Percentiles rank a stretch among this genome's conserved stretches.
Conservation (phyloP, 2,329 filamentous ascomycete species). For the Penicillium olsonii region DNA sequence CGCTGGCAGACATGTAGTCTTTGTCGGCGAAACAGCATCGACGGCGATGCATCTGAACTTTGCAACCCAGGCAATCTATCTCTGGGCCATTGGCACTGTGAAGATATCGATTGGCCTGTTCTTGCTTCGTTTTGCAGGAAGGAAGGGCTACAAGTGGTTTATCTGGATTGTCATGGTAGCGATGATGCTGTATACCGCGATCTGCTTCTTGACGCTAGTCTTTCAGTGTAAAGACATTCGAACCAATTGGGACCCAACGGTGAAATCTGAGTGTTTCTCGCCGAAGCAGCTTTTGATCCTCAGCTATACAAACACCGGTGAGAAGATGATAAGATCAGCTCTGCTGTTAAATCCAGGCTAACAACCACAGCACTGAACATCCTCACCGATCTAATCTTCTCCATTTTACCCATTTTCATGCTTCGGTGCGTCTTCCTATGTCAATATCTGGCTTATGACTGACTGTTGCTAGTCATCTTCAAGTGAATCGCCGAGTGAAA, state of each 20-base stretch:
- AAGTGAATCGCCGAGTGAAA: constrained; percentile 42
- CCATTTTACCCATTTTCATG: constrained; percentile 44
- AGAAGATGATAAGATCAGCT: background rate
- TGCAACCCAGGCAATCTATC: constrained; percentile 48
- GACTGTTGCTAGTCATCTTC: constrained; percentile 28
- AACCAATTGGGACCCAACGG: constrained; percentile 47
- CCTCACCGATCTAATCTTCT: constrained; percentile 45
- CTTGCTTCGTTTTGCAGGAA: constrained; percentile 44
- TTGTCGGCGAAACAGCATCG: constrained; percentile 41
- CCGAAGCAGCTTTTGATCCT: constrained; percentile 42
- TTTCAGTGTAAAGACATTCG: constrained; percentile 53
- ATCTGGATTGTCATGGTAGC: constrained; percentile 41
- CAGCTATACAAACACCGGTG: constrained; percentile 45
- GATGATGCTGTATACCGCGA: constrained; percentile 19
- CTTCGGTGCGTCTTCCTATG: constrained; percentile 25
- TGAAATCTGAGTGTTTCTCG: constrained; percentile 47
- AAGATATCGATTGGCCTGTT: constrained; percentile 49
- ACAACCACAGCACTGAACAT: constrained; percentile 36
- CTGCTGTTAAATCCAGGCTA: background rate
- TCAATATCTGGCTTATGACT: background rate
- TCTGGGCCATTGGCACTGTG: constrained; percentile 44
- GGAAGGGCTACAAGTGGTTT: constrained; percentile 37
- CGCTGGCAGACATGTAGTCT: constrained; percentile 49
- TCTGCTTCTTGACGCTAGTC: constrained; percentile 43
- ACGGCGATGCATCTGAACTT: constrained; percentile 48